Evolutionary conservation across 2,329 filamentous ascomycete species (phyloP).

Genomic region (Cordyceps militaris): DNA sequence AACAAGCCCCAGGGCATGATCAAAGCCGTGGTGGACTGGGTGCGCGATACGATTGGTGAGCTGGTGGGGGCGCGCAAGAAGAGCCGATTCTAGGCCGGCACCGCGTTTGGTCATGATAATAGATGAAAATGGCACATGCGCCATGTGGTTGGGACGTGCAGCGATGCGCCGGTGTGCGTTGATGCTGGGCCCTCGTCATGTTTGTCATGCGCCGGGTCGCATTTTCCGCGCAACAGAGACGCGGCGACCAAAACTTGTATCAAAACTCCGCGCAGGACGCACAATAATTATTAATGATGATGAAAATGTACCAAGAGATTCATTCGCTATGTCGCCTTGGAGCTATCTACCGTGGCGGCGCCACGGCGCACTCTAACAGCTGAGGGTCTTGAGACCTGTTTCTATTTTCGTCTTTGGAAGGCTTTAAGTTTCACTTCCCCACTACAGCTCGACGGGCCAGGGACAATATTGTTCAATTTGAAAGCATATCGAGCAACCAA

Average conservation of each 20-base stretch:
- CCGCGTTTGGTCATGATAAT: not conserved
- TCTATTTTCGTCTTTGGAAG: not conserved
- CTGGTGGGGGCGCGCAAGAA: conserved; percentile 27
- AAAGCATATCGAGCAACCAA: not conserved
- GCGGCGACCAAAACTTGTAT: not conserved
- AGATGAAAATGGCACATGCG: not conserved
- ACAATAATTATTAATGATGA: conserved; percentile 11
- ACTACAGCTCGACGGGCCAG: no score
- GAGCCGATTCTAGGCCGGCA: conserved; percentile 16
- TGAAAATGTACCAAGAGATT: not conserved
- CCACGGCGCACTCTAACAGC: not conserved
- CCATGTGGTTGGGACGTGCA: not conserved
- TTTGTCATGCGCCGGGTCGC: not conserved
- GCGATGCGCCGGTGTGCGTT: not conserved
- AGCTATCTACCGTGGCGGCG: not conserved
- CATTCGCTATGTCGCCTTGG: not conserved
- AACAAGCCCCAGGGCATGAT: conserved; percentile 55
- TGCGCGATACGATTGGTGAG: conserved; percentile 45
- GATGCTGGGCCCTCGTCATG: not conserved
- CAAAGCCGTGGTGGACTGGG: conserved; percentile 56
- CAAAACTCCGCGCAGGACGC: conserved; percentile 9
- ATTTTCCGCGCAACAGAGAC: not conserved
- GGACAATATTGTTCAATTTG: no score
- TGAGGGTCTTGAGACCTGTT: not conserved
- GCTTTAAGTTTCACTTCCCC: no score